Conservation (phyloP, 164 flowering plant species). For the Vitis rotundifolia region DNA sequence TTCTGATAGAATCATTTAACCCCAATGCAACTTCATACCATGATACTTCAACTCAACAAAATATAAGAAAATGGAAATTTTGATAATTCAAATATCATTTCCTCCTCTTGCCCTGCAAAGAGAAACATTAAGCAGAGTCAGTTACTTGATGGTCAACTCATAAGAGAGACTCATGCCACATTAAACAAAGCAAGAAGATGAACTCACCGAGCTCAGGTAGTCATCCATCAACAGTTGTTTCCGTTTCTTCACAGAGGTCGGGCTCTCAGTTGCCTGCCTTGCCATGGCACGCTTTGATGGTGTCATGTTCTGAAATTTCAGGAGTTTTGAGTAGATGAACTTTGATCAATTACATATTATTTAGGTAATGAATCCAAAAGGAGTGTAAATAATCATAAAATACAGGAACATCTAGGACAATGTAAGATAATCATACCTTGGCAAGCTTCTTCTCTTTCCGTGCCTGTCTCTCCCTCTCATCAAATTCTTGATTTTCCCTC, state of each 20-base stretch:
- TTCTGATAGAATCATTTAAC: neutral
- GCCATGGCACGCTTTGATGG: slow-evolving; percentile 77
- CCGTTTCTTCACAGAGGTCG: slow-evolving; percentile 63
- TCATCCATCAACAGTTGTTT: slow-evolving; percentile 84
- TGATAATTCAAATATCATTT: slow-evolving; percentile 28
- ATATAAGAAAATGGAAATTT: neutral
- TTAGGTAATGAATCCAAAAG: neutral
- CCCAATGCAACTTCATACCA: neutral
- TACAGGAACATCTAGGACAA: neutral
- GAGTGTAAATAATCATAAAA: neutral
- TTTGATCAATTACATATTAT: neutral
- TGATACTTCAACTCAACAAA: neutral
- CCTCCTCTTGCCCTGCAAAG: slow-evolving; percentile 63
- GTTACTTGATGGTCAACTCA: neutral
- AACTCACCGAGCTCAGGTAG: slow-evolving; percentile 55
- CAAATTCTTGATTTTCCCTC: slow-evolving; percentile 94
- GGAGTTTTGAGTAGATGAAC: neutral
- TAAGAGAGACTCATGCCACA: neutral
- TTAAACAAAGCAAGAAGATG: neutral
- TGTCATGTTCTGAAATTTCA: slow-evolving; percentile 44
- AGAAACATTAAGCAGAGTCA: neutral
- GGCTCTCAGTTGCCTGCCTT: slow-evolving; percentile 59
- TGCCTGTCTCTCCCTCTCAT: slow-evolving; percentile 97
- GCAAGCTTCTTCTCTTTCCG: slow-evolving; percentile 97
- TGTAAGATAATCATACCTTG: slow-evolving; percentile 49